Evolutionary conservation across 345 rosid species (phyloP).

Genomic region (Streptanthus diversifolius): DNA sequence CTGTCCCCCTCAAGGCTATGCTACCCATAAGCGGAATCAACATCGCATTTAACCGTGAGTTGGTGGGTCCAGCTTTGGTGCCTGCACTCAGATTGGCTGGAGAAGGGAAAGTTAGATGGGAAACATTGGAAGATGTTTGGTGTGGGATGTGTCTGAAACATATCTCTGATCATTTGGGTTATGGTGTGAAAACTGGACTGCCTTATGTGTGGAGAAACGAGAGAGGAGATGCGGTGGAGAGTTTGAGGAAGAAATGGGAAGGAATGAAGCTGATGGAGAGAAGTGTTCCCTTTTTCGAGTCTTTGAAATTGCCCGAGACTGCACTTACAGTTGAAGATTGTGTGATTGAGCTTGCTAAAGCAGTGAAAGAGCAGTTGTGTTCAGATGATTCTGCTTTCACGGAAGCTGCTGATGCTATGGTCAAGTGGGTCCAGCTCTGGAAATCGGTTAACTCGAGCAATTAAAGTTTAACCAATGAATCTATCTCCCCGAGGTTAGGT

Average conservation of each 20-base stretch:
- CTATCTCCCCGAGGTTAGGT: conserved; percentile 24
- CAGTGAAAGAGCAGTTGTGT: conserved; percentile 65
- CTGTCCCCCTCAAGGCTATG: conserved; percentile 63
- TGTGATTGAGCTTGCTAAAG: conserved; percentile 59
- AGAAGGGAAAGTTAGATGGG: conserved; percentile 94
- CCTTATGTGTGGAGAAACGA: conserved; percentile 92
- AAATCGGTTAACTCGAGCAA: conserved; percentile 46
- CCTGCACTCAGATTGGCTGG: conserved; percentile 73
- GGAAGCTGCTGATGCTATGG: conserved; percentile 71
- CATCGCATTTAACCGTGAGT: conserved; percentile 76
- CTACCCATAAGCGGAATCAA: conserved; percentile 88
- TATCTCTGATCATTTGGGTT: conserved; percentile 72
- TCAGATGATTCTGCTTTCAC: conserved; percentile 52
- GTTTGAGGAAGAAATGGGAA: conserved; percentile 95
- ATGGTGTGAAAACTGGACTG: conserved; percentile 80
- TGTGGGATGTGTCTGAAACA: conserved; percentile 87
- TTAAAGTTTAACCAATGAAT: neutral
- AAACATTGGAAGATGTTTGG: conserved; percentile 95
- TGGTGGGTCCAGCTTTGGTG: conserved; percentile 68
- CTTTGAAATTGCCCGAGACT: conserved; percentile 49
- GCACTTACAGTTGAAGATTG: conserved; percentile 66
- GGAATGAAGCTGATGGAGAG: conserved; percentile 95
- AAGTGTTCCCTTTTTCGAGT: conserved; percentile 77
- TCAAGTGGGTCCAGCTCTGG: conserved; percentile 77
- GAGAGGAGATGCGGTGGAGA: conserved; percentile 72